Base-by-base conservation (phyloP, 1,284 basidiomycete species). In the Ustilago xerochloae region DNA sequence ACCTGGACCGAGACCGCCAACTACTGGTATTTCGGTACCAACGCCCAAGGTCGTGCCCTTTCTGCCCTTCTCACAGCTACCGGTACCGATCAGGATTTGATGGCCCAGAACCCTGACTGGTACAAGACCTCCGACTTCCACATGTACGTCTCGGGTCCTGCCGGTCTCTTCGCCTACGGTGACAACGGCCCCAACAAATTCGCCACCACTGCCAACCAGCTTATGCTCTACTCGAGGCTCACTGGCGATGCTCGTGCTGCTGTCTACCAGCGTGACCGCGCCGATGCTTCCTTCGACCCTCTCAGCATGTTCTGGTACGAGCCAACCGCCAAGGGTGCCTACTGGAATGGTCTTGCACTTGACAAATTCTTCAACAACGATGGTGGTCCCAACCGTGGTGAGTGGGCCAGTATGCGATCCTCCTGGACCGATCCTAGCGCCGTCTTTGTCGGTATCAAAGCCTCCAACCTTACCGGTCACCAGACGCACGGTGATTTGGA, bases 231-330 rank as follows among this genome's bases (percentile, higher is more conserved):
- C 63, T 74, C 66, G 43, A 75, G 66, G 60, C 71, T 75, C 28
- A 43, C 63, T 3, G 63, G 76, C 53, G 75, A 84, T 63, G 92
- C 96, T 12, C 85, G 87, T 76, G 96, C 91, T 85, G 87, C 90
- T 15, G 89, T 99, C 54, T 94, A 91, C 89, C 96, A 99, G 86
- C 92, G 96, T 66, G 96, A 99, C 84, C 92, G 92, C 78, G 87
- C 87, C 56, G 80, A 81, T 33, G 95, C 98, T 81, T 91, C 93
- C 1, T 73, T 72, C 9, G 96, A 99, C 74, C 96, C 96, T 0
- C 93, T 91, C 89, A 90, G 90, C 81, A 95, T 99, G 93, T 96
- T 99, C 88, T 99, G 94, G 93, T 99, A 98, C 85, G 88, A 97
- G 84, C 90, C 94, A 12, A 87, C 89, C 5, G 89, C 90, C 50